Evolutionary conservation across 225 moss, liverwort and hornwort genomes (phyloP).

Genomic region (Marchantia paleacea): DNA sequence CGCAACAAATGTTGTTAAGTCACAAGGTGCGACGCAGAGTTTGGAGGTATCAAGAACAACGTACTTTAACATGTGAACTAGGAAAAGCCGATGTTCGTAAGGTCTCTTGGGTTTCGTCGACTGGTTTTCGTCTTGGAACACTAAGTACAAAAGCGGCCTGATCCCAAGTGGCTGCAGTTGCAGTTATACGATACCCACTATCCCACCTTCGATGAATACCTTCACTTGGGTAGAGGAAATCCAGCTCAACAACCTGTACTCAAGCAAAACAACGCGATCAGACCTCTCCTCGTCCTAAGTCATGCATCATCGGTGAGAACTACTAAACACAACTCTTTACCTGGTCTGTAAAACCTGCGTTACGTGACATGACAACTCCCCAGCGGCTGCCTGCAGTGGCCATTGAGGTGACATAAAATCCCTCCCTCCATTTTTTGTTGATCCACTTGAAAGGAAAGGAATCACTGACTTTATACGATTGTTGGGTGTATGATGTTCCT

Average conservation of each 20-base stretch:
- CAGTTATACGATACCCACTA: conserved; percentile 95
- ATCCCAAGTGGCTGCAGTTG: conserved; percentile 98
- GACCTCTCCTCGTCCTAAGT: not conserved
- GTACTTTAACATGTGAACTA: conserved; percentile 93
- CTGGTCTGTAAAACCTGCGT: conserved; percentile 96
- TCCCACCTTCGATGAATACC: conserved; percentile 98
- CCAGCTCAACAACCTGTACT: conserved; percentile 88
- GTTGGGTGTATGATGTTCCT: conserved; percentile 97
- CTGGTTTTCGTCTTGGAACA: conserved; percentile 92
- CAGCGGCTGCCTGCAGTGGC: conserved; percentile 98
- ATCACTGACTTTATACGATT: conserved; percentile 98
- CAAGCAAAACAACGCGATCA: not conserved
- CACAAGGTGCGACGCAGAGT: no score
- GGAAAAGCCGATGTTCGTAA: conserved; percentile 94
- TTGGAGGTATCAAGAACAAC: not conserved
- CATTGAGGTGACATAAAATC: conserved; percentile 96
- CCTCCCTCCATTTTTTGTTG: conserved; percentile 98
- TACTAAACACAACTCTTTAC: conserved; percentile 26
- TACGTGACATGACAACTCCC: conserved; percentile 98
- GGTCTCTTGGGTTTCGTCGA: conserved; percentile 97
- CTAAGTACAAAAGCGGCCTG: conserved; percentile 97
- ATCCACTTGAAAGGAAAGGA: conserved; percentile 99
- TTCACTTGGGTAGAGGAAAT: conserved; percentile 97
- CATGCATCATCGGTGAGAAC: not conserved
- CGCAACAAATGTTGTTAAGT: no score